Conservation (phyloP, 306 rosid genomes). For the Elaeagnus macrophylla region DNA sequence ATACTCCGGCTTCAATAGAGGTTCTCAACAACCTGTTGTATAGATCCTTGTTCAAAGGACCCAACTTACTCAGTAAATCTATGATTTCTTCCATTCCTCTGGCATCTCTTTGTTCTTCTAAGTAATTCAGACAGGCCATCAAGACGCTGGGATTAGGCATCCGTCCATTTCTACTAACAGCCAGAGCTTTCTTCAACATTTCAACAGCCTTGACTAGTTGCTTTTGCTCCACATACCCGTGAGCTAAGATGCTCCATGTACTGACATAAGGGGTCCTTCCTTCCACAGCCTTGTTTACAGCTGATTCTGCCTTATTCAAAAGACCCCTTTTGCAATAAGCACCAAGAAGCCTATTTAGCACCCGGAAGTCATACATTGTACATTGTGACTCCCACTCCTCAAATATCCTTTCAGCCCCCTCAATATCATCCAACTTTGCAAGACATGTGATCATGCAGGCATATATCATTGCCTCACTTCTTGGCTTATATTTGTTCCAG, state of each 20-base stretch:
- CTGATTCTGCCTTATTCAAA: slow-evolving; percentile 27
- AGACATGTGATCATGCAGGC: slow-evolving; percentile 29
- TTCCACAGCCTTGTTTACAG: slow-evolving; percentile 12
- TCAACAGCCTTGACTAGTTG: slow-evolving; percentile 22
- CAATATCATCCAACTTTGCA: slow-evolving; percentile 26
- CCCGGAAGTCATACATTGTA: slow-evolving; percentile 25
- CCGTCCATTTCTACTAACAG: slow-evolving; percentile 25
- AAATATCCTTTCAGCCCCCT: slow-evolving; percentile 29
- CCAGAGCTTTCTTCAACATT: slow-evolving; percentile 28
- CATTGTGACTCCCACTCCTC: slow-evolving; percentile 33
- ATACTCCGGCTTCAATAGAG: slow-evolving; percentile 16
- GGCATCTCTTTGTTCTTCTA: slow-evolving; percentile 23
- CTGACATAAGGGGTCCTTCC: slow-evolving; percentile 24
- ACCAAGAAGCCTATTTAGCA: slow-evolving; percentile 25
- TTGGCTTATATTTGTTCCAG: slow-evolving; percentile 26
- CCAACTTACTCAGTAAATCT: slow-evolving; percentile 10
- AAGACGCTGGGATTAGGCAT: slow-evolving; percentile 10
- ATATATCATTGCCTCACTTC: slow-evolving; percentile 11
- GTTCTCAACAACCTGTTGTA: slow-evolving; percentile 23
- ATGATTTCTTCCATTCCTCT: slow-evolving; percentile 25
- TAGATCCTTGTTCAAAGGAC: slow-evolving; percentile 9
- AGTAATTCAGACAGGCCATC: slow-evolving; percentile 26
- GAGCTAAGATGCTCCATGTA: slow-evolving; percentile 28
- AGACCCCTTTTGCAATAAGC: slow-evolving; percentile 33
- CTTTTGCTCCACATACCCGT: slow-evolving; percentile 19